Base-by-base conservation (phyloP, 495 filamentous ascomycete species). In the Tuber melanosporum region DNA sequence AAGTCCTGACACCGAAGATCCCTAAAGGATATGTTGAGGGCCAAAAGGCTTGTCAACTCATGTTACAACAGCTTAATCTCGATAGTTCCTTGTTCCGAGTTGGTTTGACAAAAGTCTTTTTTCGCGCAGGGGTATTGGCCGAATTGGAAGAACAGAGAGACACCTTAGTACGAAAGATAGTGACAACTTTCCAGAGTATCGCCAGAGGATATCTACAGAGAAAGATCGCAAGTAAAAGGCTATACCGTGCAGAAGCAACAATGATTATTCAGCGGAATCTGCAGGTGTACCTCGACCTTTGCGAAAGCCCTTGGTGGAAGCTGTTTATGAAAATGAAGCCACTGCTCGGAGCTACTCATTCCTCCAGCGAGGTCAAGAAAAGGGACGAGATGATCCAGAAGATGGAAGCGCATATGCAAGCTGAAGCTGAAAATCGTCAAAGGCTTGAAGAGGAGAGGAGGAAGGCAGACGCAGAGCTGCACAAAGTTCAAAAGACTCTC, bases 61-160 rank as follows among this genome's bases (percentile, higher is more conserved):
- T 99, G 90, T 87, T 99, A 7, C 92, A 97, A 73, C 94, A 92
- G 84, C 89, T 99, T 7, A 90, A 89, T 26, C 87, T 98, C 81
- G 95, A 99, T 83, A 89, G 86, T 76, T 87, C 93, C 3, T 89
- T 96, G 70, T 99, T 95, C 85, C 92, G 96, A 41, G 93, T 99
- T 76, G 96, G 96, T 71, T 85, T 97, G 47, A 98, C 96, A 39
- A 99, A 99, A 82, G 95, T 99, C 12, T 99, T 99, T 86, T 99
- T 99, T 87, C 88, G 95, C 74, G 94, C 96, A 71, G 96, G 96
- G 74, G 95, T 99, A 9, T 88, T 99, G 39, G 96, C 96, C 41
- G 96, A 98, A 80, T 87, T 99, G 45, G 96, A 99, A 88, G 96
- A 98, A 85, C 91, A 94, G 80, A 91, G 96, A 71, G 96, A 98